A percentile compares a stretch with the other conserved stretches of the same genome.
Conservation (phyloP, 2,329 filamentous ascomycete genomes). For the Botrytis paeoniae region DNA sequence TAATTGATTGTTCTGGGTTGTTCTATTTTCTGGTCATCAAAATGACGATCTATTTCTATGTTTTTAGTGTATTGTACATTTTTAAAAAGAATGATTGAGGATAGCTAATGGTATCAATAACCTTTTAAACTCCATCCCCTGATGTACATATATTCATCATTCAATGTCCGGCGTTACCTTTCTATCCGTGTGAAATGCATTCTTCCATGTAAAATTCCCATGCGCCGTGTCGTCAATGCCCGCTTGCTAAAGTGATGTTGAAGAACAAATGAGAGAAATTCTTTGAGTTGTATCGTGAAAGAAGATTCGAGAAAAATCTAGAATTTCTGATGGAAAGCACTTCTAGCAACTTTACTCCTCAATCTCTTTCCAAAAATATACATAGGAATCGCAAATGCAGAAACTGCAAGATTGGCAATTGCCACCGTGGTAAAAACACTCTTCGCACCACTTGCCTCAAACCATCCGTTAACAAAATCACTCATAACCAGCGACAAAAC, state of each 20-base stretch:
- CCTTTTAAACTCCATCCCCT: not conserved
- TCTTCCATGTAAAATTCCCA: not conserved
- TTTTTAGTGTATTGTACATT: not conserved
- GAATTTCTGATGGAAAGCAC: slow-evolving; percentile 26
- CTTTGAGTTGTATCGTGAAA: not conserved
- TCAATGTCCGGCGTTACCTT: too few species aligned
- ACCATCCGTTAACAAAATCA: slow-evolving; percentile 33
- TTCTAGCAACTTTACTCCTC: slow-evolving; percentile 32
- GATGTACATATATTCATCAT: not conserved
- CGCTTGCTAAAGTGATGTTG: not conserved
- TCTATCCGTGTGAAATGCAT: not conserved
- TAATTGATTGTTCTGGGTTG: not conserved
- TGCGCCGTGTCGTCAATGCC: not conserved
- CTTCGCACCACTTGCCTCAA: slow-evolving; percentile 31
- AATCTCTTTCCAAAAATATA: slow-evolving; percentile 38
- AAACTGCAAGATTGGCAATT: slow-evolving; percentile 27
- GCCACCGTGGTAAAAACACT: slow-evolving; percentile 29
- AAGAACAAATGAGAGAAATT: not conserved
- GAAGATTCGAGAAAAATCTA: slow-evolving; percentile 6
- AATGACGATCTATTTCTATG: not conserved
- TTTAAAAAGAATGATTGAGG: not conserved
- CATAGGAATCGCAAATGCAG: slow-evolving; percentile 29
- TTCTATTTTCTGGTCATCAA: not conserved
- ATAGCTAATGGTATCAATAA: not conserved
- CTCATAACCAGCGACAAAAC: slow-evolving; percentile 38